Conservation (phyloP, 2,329 filamentous ascomycete species). For the Colletotrichum aenigma region DNA sequence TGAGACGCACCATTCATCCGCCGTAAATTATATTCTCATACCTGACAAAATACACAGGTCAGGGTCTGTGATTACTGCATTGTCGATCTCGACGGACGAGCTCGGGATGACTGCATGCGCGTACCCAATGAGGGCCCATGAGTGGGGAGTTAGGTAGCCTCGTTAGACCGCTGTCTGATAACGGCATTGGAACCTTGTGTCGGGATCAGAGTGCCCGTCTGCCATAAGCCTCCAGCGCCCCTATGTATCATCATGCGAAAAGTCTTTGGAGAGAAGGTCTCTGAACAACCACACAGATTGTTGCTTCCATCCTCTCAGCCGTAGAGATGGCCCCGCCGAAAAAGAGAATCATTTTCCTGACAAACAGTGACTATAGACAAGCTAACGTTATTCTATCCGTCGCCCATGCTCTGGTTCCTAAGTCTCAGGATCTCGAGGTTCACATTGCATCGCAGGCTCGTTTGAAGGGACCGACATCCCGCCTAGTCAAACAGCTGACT, state of each 20-base stretch:
- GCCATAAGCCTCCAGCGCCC: too few relatives aligned
- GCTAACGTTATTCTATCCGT: conserved; percentile 50
- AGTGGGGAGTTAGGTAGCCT: not conserved
- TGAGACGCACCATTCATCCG: not conserved
- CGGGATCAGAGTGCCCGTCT: too few relatives aligned
- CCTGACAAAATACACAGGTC: not conserved
- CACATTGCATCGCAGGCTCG: conserved; percentile 43
- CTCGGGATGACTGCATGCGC: not conserved
- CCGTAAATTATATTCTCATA: not conserved
- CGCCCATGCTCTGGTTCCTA: conserved; percentile 38
- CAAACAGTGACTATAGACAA: conserved; percentile 50
- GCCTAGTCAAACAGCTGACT: not conserved
- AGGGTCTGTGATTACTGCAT: not conserved
- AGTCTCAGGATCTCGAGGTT: conserved; percentile 38
- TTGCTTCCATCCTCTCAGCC: not conserved
- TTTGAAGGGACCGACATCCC: not conserved
- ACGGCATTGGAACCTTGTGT: too few relatives aligned
- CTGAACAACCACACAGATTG: not conserved
- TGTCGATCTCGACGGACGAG: not conserved
- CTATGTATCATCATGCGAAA: not conserved
- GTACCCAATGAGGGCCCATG: not conserved
- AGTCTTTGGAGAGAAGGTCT: not conserved
- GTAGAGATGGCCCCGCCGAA: not conserved
- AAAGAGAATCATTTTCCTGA: conserved; percentile 42
- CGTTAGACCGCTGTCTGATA: not conserved